These are phyloP conservation scores for Termitomyces sp. DNA, from an alignment of 768 basidiomycete species.

Conservation along the genomic window DNA sequence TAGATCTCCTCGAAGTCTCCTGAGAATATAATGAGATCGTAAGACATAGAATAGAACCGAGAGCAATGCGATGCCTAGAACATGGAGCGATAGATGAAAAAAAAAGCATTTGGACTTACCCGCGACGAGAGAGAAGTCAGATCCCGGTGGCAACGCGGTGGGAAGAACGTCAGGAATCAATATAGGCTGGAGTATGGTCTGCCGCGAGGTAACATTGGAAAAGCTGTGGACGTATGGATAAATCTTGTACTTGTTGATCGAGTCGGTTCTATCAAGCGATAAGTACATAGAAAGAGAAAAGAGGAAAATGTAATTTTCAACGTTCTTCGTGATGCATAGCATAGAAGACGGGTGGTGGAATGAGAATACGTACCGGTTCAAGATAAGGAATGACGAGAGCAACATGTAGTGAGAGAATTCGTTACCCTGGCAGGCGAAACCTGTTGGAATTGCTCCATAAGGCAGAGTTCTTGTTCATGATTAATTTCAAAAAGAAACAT, in stretches of 20 bases:
- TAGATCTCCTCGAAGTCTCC: conserved; percentile 96
- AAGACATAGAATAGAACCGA: neutral
- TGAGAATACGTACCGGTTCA: conserved; percentile 62
- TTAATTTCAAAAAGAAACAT: conserved; percentile 13
- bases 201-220: conserved; percentile 65
- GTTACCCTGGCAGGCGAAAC: conserved; percentile 89
- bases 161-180: conserved; percentile 83
- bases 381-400: conserved; percentile 79
- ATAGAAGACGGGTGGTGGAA: neutral
- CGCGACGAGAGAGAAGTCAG: conserved; percentile 81
- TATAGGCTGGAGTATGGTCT: conserved; percentile 61
- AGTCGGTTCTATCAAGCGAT: conserved; percentile 45
- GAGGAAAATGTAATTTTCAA: too few species aligned
- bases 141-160: conserved; percentile 55
- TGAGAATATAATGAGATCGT: conserved; percentile 12
- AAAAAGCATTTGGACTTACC: conserved; percentile 36
- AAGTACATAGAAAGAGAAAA: neutral
- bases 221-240: conserved; percentile 92
- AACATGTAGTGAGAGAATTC: conserved; percentile 97
- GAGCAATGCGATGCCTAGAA: too few species aligned
- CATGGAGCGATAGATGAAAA: neutral
- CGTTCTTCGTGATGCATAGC: neutral
- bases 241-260: conserved; percentile 64
- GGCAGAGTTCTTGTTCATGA: neutral
- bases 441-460: conserved; percentile 28